Base-by-base conservation (phyloP, 768 basidiomycete genomes). In the Podaxis rugospora region DNA sequence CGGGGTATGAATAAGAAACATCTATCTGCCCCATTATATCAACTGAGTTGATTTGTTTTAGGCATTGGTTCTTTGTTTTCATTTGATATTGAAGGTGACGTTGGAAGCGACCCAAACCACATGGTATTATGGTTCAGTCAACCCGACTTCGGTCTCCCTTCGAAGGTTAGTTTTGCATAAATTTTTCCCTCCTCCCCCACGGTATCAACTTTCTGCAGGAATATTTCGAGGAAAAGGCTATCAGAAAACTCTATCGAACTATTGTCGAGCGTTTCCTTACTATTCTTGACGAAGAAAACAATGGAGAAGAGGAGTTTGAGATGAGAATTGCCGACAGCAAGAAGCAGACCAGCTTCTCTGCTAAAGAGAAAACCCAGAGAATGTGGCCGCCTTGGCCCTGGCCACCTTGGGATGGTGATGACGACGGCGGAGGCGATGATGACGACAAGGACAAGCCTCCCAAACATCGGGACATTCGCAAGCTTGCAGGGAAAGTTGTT, bases 61-160 rank as follows among this genome's bases (percentile, higher is more conserved):
- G 94, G 87, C 47, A 82, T 96, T 62, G 82, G 83, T 18, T 89
- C 84, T 1, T 72, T 98, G 11, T 92, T 98, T 67, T 76, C 80
- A n/a, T 89, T 94, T 65, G 78, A 77, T n/a, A 81, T 95, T 60
- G 93, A 96, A 61, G 95, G 95, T 32, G 95, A 98, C 70, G 83
- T 86, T 23, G 93, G 88, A 6, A 79, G 84, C 4, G 93, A 97
- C 67, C 93, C 95, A 0, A 92, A 95, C 67, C 77, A 80, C 53
- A 93, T 96, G 87, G 81, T 82, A 0, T 78, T 94, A 13, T 94
- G 90, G 90, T 88, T 96, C 67, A 88, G 82, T 65, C 95, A 97
- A 69, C 83, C 90, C 2, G 76, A 74, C 6, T 77, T 96, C 13
- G 92, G 93, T 44, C 85, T 97, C 11, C 95, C 93, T 1, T 86